Evolutionary conservation across 139 green algal species (phyloP).

Genomic region (Choricystis sp.): DNA sequence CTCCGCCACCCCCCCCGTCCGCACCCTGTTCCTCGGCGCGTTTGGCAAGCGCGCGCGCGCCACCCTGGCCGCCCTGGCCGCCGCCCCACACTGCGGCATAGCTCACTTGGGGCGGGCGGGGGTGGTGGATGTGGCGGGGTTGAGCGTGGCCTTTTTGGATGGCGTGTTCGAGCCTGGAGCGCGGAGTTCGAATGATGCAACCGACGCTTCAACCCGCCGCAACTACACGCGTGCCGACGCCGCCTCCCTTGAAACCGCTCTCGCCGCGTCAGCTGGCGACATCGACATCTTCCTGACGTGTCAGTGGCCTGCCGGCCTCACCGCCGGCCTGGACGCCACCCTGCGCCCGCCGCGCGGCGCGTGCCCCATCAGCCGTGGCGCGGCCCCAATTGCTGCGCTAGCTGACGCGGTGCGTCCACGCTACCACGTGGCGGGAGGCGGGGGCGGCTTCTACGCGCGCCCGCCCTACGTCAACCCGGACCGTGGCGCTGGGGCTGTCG

Average conservation of each 20-base stretch:
- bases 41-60: slow-evolving; percentile 21
- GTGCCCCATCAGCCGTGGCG: background rate
- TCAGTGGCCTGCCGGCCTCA: slow-evolving; percentile 57
- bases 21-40: slow-evolving; percentile 56
- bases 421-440: slow-evolving; percentile 45
- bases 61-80: slow-evolving; percentile 9
- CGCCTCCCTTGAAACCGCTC: slow-evolving; percentile 22
- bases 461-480: slow-evolving; percentile 68
- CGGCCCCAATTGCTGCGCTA: slow-evolving; percentile 17
- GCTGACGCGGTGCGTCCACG: slow-evolving; percentile 25
- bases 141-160: slow-evolving; percentile 68
- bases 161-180: slow-evolving; percentile 35
- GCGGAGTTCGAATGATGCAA: slow-evolving; percentile 12
- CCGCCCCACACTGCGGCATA: slow-evolving; percentile 19
- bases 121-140: slow-evolving; percentile 30
- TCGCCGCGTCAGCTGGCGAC: slow-evolving; percentile 40
- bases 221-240: slow-evolving; percentile 50
- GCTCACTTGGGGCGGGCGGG: slow-evolving; percentile 48
- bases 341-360: too few species aligned
- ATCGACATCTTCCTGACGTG: slow-evolving; percentile 73
- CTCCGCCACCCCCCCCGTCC: slow-evolving; percentile 25
- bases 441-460: slow-evolving; percentile 38
- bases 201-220: slow-evolving; percentile 6
- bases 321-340: slow-evolving; percentile 9
- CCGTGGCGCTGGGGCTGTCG: slow-evolving; percentile 47